phyloP scores from a whole-genome alignment of 2,329 filamentous ascomycete species.

The Graphiopsis chlorocephala region DNA sequence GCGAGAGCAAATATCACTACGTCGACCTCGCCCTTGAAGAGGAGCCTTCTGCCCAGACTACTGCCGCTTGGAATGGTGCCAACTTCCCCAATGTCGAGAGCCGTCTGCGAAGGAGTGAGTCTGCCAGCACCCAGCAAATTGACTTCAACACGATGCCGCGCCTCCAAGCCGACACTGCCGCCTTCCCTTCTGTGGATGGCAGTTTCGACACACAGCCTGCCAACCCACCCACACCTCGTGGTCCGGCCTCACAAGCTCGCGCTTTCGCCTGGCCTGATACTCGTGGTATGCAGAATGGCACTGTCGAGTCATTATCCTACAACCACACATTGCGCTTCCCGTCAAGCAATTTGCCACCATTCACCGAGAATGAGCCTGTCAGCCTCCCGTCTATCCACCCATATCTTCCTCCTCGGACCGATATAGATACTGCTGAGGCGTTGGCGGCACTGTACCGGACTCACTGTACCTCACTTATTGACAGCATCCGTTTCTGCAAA shows the following conservation, averaged over 20 bases:
- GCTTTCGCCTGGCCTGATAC: conserved; percentile 48
- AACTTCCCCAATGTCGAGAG: conserved; percentile 21
- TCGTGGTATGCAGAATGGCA: conserved; percentile 39
- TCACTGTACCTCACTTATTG: conserved; percentile 91
- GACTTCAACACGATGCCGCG: conserved; percentile 43
- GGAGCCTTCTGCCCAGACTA: conserved; percentile 34
- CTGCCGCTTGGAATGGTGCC: conserved; percentile 23
- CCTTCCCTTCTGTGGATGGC: conserved; percentile 41
- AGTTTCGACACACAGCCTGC: conserved; percentile 31
- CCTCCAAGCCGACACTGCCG: conserved; percentile 48
- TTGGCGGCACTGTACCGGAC: conserved; percentile 86
- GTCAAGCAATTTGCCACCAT: conserved; percentile 53
- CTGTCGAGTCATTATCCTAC: conserved; percentile 51
- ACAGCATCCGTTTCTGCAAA: conserved; percentile 93
- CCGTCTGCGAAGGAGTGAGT: conserved; percentile 31
- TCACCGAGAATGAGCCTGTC: conserved; percentile 67
- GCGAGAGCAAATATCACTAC: conserved; percentile 98
- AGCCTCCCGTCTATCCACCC: conserved; percentile 80
- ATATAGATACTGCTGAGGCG: conserved; percentile 81
- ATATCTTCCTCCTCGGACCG: conserved; percentile 77
- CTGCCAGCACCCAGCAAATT: conserved; percentile 31
- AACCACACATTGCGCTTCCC: conserved; percentile 64
- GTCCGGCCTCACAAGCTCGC: conserved; percentile 43
- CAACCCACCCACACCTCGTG: conserved; percentile 31
- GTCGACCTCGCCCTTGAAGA: conserved; percentile 53